Evolutionary conservation across 2,329 filamentous ascomycete genomes (phyloP), one percentile per base, ranked within the genome.

Genomic region (Rutstroemia sp.): DNA sequence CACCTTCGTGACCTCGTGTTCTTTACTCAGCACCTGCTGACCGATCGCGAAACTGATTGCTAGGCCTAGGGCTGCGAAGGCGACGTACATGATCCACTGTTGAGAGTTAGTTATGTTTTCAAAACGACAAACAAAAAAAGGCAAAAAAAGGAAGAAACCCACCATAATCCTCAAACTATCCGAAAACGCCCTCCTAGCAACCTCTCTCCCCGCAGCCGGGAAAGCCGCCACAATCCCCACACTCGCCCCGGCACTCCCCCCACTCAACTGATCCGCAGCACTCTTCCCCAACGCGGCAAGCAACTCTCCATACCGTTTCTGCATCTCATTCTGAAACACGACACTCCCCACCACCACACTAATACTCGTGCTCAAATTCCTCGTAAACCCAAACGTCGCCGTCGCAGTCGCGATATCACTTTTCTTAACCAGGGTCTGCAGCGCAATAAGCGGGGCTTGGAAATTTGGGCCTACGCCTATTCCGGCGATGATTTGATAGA

Each of bases 371-470:
- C 19, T 65, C 61, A 0, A 73, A 73, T 5, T 79, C 57, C 23
- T 65, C 58, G 17, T 87, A 81, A 7, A 84, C 8, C 65, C 65
- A 23, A 87, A 85, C 1, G 83, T 84, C 0, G 84, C 79, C 0
- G 84, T 88, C 0, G 81, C 84, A 1, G 83, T 79, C n/a, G 82
- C 86, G 48, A 87, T 85, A 62, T 89, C 85, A 27, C 77, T 75
- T 44, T 76, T 77, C 23, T 79, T 74, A 27, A 87, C 76, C 50
- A 80, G 77, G 21, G 81, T 80, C 69, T 89, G 86, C 6, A 88
- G 73, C 0, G 84, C 84, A 51, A 89, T 83, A 7, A 89, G 76
- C 2, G 85, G 84, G 1, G 80, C 75, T 66, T 89, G 84, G 70
- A 89, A 87, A 64, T 86, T 84, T 5, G 84, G 83, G 0, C 86